Evolutionary conservation across 2,329 filamentous ascomycete species (phyloP), one percentile per base, ranked within the genome.

Genomic region (Plenodomus tracheiphilus): DNA sequence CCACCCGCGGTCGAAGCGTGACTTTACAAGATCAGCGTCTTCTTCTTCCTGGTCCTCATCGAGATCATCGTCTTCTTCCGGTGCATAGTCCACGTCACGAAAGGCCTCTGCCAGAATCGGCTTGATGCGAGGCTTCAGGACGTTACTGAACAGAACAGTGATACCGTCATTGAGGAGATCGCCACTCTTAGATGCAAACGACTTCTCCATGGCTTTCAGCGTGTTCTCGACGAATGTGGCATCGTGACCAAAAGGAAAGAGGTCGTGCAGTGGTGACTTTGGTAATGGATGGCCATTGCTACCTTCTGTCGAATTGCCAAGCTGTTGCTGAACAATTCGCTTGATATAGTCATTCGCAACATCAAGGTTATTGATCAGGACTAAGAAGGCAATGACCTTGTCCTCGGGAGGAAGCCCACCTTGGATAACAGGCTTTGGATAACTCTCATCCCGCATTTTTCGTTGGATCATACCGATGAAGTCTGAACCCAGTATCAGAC

Each of bases 401-500:
- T 91, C 86, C 70, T 99, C 94, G 0, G 92, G 90, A 0, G 93
- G 93, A 38, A 92, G 81, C 0, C 85, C 88, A 34, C 91, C 91
- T 70, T 91, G 86, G 1, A 92, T 83, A 0, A 84, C 77, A 2
- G 90, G 80, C 64, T 88, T 90, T 0, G 93, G 94, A 66, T 97
- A 97, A 53, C 87, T 88, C 72, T 99, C 94, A 69, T 97, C 91
- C 38, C 91, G 85, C 94, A 99, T 97, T 74, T 96, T 96, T 49
- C 93, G 87, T 71, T 97, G 93, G 34, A 96, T 86, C 91, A 99
- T 97, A 63, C 91, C 90, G 57, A 97, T 86, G 69, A 97, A 99
- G 71, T 99, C 94, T 3, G 86, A 85, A 22, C 88, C 85, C 3
- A 99, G 81, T 0, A 99, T 86, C 28, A 91, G 84, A 16, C 87